Evolutionary conservation across 106 monocot genomes (phyloP).

Genomic region (Allium fistulosum): DNA sequence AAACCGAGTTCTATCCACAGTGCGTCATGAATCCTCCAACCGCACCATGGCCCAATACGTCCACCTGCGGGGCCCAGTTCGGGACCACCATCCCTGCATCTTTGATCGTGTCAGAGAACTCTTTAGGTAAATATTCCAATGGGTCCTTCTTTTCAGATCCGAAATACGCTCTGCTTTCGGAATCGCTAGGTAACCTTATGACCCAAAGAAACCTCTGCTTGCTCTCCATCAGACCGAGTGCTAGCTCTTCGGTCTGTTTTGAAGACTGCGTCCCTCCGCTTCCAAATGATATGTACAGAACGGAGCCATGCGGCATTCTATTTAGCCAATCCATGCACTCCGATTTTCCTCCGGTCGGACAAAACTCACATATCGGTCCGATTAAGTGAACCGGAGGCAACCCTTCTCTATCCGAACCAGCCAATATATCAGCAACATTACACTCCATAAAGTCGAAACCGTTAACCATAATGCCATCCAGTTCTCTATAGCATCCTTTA

Average conservation of each 20-base stretch:
- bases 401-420: neutral
- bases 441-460: conserved; percentile 51
- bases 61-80: conserved; percentile 53
- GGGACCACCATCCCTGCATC: conserved; percentile 35
- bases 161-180: conserved; percentile 5
- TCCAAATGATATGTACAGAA: conserved; percentile 56
- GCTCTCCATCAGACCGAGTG: conserved; percentile 45
- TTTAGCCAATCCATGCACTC: conserved; percentile 49
- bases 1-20: conserved; percentile 69
- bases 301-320: conserved; percentile 32
- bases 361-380: conserved; percentile 30
- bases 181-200: conserved; percentile 16
- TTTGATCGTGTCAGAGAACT: conserved; percentile 44
- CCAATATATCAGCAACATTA: conserved; percentile 9
- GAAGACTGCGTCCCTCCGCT: conserved; percentile 41
- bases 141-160: conserved; percentile 9
- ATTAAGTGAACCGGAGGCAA: conserved; percentile 18
- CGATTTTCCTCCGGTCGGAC: neutral
- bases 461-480: conserved; percentile 55
- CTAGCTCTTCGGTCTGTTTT: conserved; percentile 39
- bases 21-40: conserved; percentile 61
- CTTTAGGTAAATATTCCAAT: conserved; percentile 33
- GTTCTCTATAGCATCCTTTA: neutral
- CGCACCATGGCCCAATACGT: conserved; percentile 38
- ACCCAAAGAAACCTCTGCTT: conserved; percentile 59